These are phyloP conservation scores for Aspergillus japonicus DNA, from an alignment of 2,329 filamentous ascomycete species.

Conservation along the genomic window DNA sequence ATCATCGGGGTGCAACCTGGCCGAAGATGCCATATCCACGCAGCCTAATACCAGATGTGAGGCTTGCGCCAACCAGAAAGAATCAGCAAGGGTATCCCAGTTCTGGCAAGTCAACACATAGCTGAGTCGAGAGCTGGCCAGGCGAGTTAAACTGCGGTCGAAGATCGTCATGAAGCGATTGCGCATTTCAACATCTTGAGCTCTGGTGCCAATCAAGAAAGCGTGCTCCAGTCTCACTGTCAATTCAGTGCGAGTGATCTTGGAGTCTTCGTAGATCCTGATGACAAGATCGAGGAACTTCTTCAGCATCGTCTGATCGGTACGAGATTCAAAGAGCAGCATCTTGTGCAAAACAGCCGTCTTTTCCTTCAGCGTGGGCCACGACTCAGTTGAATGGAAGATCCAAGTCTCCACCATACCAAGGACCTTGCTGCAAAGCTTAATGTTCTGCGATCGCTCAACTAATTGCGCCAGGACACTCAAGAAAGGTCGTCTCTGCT, in stretches of 20 bases:
- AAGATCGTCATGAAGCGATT: slow-evolving; percentile 97
- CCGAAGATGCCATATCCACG: slow-evolving; percentile 76
- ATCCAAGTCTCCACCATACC: slow-evolving; percentile 95
- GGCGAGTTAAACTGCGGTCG: slow-evolving; percentile 89
- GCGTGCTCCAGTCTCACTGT: slow-evolving; percentile 97
- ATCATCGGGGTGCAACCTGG: slow-evolving; percentile 79
- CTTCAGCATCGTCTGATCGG: slow-evolving; percentile 79
- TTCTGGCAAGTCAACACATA: slow-evolving; percentile 92
- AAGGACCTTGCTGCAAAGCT: slow-evolving; percentile 87
- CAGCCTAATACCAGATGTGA: slow-evolving; percentile 89
- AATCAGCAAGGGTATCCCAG: slow-evolving; percentile 92
- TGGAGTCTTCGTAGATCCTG: slow-evolving; percentile 95
- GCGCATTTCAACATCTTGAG: slow-evolving; percentile 92
- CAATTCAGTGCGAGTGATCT: slow-evolving; percentile 89
- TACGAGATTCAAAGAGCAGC: slow-evolving; percentile 86
- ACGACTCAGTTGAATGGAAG: slow-evolving; percentile 90
- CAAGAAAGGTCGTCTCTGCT: slow-evolving; percentile 87
- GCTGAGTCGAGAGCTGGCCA: slow-evolving; percentile 80
- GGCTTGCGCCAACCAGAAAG: slow-evolving; percentile 95
- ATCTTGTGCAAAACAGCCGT: slow-evolving; percentile 99
- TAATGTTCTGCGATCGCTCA: slow-evolving; percentile 85
- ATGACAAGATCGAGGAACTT: slow-evolving; percentile 96
- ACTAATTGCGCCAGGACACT: slow-evolving; percentile 93
- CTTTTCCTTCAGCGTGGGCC: slow-evolving; percentile 97
- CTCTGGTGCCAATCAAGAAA: slow-evolving; percentile 91